phyloP scores from a whole-genome alignment of 495 filamentous ascomycete species.

The Aspergillus affinis region DNA sequence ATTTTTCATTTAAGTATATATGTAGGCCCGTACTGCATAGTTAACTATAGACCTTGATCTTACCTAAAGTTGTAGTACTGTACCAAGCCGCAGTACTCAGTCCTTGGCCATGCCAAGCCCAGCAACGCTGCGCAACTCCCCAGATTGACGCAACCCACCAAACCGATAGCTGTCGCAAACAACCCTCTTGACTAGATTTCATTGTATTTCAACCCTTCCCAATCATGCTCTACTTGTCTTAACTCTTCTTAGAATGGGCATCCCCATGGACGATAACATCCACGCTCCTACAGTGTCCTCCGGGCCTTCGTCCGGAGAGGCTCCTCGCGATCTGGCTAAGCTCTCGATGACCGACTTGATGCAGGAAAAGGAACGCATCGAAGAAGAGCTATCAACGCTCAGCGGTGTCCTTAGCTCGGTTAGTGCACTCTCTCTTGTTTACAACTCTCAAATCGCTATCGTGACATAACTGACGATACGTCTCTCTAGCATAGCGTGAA shows the following conservation, averaged over 20 bases:
- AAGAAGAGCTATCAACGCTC: slow-evolving; percentile 80
- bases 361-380: slow-evolving; percentile 74
- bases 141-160: slow-evolving; percentile 4
- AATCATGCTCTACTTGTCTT: slow-evolving; percentile 3
- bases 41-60: too few relatives aligned
- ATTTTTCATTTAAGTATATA: too few relatives aligned
- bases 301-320: slow-evolving; percentile 60
- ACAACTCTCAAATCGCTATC: neutral
- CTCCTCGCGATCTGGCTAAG: slow-evolving; percentile 53
- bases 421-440: slow-evolving; percentile 27
- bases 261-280: slow-evolving; percentile 64
- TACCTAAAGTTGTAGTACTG: neutral
- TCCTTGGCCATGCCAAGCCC: neutral
- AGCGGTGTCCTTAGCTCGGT: slow-evolving; percentile 87
- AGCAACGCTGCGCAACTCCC: neutral
- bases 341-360: slow-evolving; percentile 64
- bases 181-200: neutral
- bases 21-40: too few relatives aligned
- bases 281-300: slow-evolving; percentile 75
- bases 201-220: neutral
- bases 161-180: slow-evolving; percentile 1
- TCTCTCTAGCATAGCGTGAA: slow-evolving; percentile 75
- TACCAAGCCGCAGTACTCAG: neutral
- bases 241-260: slow-evolving; percentile 35
- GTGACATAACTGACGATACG: neutral